Conservation (phyloP, 306 rosid genomes). For the Fagus sylvatica region DNA sequence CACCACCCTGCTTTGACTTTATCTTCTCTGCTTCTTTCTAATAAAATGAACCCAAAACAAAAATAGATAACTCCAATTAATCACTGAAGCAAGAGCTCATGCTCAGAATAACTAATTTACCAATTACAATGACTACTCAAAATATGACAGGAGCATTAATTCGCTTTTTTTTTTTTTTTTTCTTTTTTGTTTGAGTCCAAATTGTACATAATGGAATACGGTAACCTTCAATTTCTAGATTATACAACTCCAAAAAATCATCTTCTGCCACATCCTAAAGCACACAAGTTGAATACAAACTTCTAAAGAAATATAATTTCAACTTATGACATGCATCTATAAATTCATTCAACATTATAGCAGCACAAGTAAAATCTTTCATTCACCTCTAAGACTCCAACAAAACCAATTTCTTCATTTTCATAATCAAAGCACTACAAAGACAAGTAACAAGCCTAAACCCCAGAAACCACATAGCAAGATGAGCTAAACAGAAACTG, state of each 20-base stretch:
- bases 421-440: too few species aligned
- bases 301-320: neutral
- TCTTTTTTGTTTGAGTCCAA: too few species aligned
- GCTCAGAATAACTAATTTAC: conserved; percentile 14
- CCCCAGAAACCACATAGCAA: too few species aligned
- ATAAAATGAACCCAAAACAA: conserved; percentile 10
- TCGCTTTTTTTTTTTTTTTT: neutral
- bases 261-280: neutral
- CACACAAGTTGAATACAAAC: neutral
- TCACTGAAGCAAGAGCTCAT: conserved; percentile 11
- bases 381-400: too few species aligned
- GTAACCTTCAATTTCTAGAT: neutral
- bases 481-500: too few species aligned
- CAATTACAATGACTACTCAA: neutral
- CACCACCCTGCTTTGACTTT: conserved; percentile 42
- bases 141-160: neutral
- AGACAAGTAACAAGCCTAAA: too few species aligned
- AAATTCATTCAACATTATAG: neutral
- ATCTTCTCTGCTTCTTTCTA: conserved; percentile 75
- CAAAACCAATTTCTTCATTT: too few species aligned
- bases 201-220: neutral
- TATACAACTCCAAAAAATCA: neutral
- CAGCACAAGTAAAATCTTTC: neutral
- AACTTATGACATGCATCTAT: neutral
- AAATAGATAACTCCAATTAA: conserved; percentile 20